A percentile compares a stretch with the other conserved stretches of the same genome.
These are phyloP conservation scores for Ogataea nonfermentans DNA, from an alignment of 805 yeast genomes.

Conservation along the genomic window DNA sequence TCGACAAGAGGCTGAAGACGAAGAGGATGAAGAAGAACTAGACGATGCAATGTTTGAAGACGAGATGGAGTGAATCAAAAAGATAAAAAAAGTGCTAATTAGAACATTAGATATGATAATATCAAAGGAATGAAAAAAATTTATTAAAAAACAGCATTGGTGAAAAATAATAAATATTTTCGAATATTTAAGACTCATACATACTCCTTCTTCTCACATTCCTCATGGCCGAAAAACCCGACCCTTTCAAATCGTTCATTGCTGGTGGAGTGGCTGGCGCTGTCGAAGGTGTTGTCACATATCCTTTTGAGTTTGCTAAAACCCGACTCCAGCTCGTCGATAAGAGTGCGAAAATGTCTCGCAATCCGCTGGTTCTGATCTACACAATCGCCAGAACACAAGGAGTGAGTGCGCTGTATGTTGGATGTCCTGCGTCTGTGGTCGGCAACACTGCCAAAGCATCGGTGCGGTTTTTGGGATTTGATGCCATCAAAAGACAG, in stretches of 20 bases:
- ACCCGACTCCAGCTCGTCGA: conserved; percentile 84
- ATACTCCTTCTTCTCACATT: background rate
- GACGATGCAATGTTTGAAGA: conserved; percentile 25
- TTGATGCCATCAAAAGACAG: conserved; percentile 77
- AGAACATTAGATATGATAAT: conserved; percentile 1
- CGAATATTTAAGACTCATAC: background rate
- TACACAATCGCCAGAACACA: conserved; percentile 71
- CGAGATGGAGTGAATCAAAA: conserved; percentile 3
- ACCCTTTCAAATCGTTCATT: conserved; percentile 76
- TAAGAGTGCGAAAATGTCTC: conserved; percentile 59
- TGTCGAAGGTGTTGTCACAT: conserved; percentile 86
- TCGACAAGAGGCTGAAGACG: conserved; percentile 59
- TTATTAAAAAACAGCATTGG: background rate
- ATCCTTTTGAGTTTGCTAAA: conserved; percentile 96
- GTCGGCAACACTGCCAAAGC: conserved; percentile 97
- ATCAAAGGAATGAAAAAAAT: background rate
- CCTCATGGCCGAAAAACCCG: conserved; percentile 40
- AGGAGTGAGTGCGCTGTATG: conserved; percentile 77
- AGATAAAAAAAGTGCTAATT: background rate
- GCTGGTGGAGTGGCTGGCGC: conserved; percentile 99
- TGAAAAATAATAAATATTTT: background rate
- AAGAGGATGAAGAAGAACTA: conserved; percentile 40
- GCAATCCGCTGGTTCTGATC: conserved; percentile 83
- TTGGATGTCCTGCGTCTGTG: conserved; percentile 96
- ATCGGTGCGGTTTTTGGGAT: conserved; percentile 90